Evolutionary conservation across 2,329 filamentous ascomycete genomes (phyloP).

Genomic region (Rachicladosporium sp.): DNA sequence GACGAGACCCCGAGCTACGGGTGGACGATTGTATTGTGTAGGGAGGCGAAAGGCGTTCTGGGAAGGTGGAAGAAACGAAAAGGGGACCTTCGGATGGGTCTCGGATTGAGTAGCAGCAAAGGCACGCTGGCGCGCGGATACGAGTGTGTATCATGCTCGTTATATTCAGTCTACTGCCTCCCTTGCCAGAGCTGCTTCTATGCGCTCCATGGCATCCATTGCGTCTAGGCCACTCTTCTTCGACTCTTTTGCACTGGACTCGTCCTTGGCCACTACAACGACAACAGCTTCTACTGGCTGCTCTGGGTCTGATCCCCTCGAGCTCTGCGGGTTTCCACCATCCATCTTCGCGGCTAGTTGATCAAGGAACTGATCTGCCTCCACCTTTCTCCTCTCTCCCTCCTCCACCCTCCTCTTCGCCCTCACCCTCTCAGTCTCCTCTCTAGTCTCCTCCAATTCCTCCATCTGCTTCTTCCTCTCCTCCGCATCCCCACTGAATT

Average conservation of each 20-base stretch:
- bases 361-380: constrained; percentile 62
- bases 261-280: neutral
- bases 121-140: too few relatives aligned
- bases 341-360: constrained; percentile 34
- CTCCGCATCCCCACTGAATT: constrained; percentile 67
- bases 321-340: neutral
- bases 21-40: too few relatives aligned
- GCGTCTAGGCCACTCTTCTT: neutral
- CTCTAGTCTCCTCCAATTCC: constrained; percentile 52
- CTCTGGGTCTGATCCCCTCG: neutral
- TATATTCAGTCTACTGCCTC: constrained; percentile 1
- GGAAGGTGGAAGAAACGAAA: too few relatives aligned
- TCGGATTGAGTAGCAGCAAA: too few relatives aligned
- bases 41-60: too few relatives aligned
- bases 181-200: constrained; percentile 8
- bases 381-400: constrained; percentile 43
- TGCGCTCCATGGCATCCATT: constrained; percentile 8
- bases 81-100: too few relatives aligned
- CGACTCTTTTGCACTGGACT: neutral
- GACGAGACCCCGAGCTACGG: too few relatives aligned
- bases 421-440: constrained; percentile 53
- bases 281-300: neutral
- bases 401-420: constrained; percentile 43
- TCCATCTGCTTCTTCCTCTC: constrained; percentile 62
- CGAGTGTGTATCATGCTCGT: too few relatives aligned